These are phyloP conservation scores for Hydnomerulius pinastri DNA, from an alignment of 768 basidiomycete genomes.

Conservation along the genomic window DNA sequence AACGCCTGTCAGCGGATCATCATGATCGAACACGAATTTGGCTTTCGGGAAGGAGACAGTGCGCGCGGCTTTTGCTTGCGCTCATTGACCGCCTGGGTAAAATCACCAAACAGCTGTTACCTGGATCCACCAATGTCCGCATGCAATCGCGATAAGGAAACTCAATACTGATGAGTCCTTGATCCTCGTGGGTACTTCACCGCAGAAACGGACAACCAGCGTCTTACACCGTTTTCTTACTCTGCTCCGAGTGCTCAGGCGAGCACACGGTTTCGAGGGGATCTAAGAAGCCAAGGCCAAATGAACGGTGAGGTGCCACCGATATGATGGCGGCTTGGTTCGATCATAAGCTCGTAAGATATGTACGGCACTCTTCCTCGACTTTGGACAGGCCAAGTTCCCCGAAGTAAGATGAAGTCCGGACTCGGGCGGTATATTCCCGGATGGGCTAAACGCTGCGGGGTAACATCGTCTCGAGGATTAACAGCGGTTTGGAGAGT, in stretches of 20 bases:
- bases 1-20: too few species aligned
- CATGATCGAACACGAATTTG: conserved; percentile 3
- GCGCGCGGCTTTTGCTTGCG: neutral
- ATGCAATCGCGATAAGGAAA: conserved; percentile 5
- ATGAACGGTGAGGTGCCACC: conserved; percentile 1
- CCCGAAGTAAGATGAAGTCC: neutral
- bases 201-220: conserved; percentile 9
- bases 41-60: too few species aligned
- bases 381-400: neutral
- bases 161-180: conserved; percentile 10
- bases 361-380: conserved; percentile 8
- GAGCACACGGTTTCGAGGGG: neutral
- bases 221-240: conserved; percentile 10
- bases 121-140: conserved; percentile 1
- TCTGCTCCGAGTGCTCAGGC: conserved; percentile 6
- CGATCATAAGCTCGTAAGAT: neutral
- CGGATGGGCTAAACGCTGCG: conserved; percentile 4
- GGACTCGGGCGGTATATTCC: conserved; percentile 2
- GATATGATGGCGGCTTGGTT: neutral
- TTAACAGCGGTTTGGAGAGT: neutral
- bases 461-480: conserved; percentile 8
- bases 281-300: neutral
- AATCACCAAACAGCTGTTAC: neutral
- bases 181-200: conserved; percentile 26
- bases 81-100: conserved; percentile 9